These are phyloP conservation scores for Pestalotiopsis sp. DNA, from an alignment of 2,329 filamentous ascomycete genomes.

Conservation along the genomic window DNA sequence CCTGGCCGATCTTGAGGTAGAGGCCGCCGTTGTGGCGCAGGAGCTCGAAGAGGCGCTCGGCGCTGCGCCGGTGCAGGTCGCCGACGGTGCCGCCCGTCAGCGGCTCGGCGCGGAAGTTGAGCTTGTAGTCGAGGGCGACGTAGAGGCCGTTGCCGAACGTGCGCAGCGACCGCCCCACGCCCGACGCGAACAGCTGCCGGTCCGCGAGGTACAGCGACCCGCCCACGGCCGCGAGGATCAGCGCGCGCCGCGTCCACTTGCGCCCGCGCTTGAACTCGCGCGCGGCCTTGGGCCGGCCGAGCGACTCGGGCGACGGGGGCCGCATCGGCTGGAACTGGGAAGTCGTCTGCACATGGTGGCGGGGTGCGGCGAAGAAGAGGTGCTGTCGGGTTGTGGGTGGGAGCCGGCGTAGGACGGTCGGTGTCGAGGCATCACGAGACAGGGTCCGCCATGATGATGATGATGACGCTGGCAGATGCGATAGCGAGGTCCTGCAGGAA, in stretches of 20 bases:
- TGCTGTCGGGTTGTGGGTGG: background rate
- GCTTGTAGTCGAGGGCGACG: slow-evolving; percentile 90
- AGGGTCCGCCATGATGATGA: slow-evolving; percentile 7
- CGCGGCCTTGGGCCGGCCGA: slow-evolving; percentile 72
- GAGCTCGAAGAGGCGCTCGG: slow-evolving; percentile 79
- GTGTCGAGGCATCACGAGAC: slow-evolving; percentile 6
- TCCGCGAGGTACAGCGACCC: slow-evolving; percentile 72
- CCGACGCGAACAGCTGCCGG: slow-evolving; percentile 75
- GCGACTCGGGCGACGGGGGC: slow-evolving; percentile 77
- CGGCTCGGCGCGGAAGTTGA: slow-evolving; percentile 88
- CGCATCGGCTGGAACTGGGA: slow-evolving; percentile 65
- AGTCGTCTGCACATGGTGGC: slow-evolving; percentile 28
- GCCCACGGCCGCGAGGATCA: slow-evolving; percentile 61
- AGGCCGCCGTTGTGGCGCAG: slow-evolving; percentile 86
- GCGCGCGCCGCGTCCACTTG: slow-evolving; percentile 77
- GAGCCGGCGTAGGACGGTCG: background rate
- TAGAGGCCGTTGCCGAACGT: slow-evolving; percentile 81
- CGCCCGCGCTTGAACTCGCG: slow-evolving; percentile 72
- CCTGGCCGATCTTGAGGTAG: slow-evolving; percentile 97
- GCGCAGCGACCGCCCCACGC: slow-evolving; percentile 74
- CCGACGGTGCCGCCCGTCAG: slow-evolving; percentile 72
- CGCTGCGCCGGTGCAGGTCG: slow-evolving; percentile 82
- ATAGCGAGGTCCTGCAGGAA: slow-evolving; percentile 21
- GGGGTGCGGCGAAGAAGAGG: slow-evolving; percentile 18
- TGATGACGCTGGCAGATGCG: background rate